A percentile compares a stretch with the other conserved stretches of the same genome.
Conservation (phyloP, 2,329 filamentous ascomycete genomes). For the Hypomyces perniciosus region DNA sequence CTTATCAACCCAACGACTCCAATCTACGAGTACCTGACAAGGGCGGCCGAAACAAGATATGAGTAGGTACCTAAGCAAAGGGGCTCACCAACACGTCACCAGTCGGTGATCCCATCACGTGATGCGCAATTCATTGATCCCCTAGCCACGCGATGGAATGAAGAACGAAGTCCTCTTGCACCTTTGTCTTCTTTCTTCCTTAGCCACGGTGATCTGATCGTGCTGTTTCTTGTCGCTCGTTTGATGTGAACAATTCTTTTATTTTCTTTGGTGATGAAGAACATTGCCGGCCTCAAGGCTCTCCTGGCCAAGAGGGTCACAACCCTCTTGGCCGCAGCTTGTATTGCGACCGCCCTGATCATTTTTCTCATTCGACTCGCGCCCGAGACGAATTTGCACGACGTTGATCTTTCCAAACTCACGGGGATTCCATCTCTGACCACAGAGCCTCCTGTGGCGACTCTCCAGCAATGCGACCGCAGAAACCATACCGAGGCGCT, state of each 20-base stretch:
- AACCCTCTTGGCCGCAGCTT: conserved; percentile 8
- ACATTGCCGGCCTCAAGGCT: conserved; percentile 9
- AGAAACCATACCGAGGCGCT: conserved; percentile 7
- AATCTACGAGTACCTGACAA: no score
- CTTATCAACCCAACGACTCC: no score
- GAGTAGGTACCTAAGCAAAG: not conserved
- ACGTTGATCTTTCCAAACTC: conserved; percentile 8
- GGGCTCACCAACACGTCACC: not conserved
- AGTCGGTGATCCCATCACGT: not conserved
- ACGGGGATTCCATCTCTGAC: not conserved
- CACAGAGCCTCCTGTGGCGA: not conserved
- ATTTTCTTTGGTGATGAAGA: conserved; percentile 10
- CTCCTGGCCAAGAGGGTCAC: conserved; percentile 6
- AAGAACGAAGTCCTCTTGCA: not conserved
- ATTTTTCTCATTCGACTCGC: conserved; percentile 8
- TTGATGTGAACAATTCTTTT: not conserved
- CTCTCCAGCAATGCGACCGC: conserved; percentile 1
- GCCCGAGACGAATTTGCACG: conserved; percentile 3
- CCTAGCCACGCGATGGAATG: no score
- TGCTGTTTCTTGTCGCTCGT: conserved; percentile 7
- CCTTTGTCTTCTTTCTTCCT: not conserved
- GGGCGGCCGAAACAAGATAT: not conserved
- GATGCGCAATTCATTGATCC: not conserved
- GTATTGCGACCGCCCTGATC: conserved; percentile 7
- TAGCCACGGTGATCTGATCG: not conserved